Base-by-base conservation (phyloP, 768 basidiomycete genomes). In the Postia placenta region DNA sequence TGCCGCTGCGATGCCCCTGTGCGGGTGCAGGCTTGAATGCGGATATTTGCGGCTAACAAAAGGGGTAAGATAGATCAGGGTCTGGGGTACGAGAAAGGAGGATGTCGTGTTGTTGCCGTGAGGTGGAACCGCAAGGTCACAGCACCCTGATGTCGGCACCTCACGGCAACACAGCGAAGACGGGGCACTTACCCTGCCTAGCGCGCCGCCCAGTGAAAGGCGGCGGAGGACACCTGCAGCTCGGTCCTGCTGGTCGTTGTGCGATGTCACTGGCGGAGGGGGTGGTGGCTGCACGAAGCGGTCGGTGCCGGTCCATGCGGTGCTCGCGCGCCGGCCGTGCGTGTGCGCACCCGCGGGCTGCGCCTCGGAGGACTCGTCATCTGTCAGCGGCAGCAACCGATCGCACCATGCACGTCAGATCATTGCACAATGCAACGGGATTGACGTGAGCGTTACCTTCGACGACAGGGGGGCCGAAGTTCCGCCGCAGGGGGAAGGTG, bases 151-250 rank as follows among this genome's bases (percentile, higher is more conserved):
- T 48, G 47, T 63, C 59, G 37, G 49, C 40, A 37, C 56, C 57
- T 45, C 24, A 51, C 45, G 36, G 35, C 47, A 48, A 56, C 22
- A 58, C 52, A 49, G 55, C 11, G 51, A 51, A 23, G 19, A 17
- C n/a, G 28, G 5, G 3, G 41, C 22, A 69, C 79, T 59, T 55
- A 87, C 87, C 73, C 74, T 79, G 22, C 59, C 64, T 56, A 86
- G 75, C 17, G 76, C 69, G 37, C 69, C 65, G 45, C 84, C 79
- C 9, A 92, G 70, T 30, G 88, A 90, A 47, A 92, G 81, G 46
- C 89, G 76, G 44, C 87, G 77, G 51, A 92, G 66, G 24, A 91
- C 70, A 48, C 81, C 85, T 12, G 80, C 74, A 1, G 85, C 87
- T 7, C 89, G 76, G 51, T 88, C 85, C 7, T 74, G 66, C 24